Conservation (phyloP, 2,329 filamentous ascomycete species). For the Triangularia setosa region DNA sequence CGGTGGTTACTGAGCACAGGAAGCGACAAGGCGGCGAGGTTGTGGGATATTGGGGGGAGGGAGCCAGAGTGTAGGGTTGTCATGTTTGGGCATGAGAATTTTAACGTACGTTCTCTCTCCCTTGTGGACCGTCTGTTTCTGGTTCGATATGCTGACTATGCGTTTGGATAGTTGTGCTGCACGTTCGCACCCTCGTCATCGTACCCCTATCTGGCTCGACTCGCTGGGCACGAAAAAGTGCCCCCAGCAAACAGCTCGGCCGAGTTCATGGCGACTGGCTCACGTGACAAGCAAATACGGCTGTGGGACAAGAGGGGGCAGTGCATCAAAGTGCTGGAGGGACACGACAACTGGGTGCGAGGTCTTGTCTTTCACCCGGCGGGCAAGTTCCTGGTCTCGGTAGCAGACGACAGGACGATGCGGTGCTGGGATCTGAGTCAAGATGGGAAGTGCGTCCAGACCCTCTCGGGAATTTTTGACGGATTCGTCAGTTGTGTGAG, state of each 20-base stretch:
- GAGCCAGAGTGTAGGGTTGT: constrained; percentile 69
- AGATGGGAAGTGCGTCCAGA: constrained; percentile 84
- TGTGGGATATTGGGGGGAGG: constrained; percentile 68
- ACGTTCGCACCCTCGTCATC: constrained; percentile 75
- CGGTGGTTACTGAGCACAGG: constrained; percentile 78
- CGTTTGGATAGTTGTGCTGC: constrained; percentile 67
- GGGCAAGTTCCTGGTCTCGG: constrained; percentile 83
- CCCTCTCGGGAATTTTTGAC: constrained; percentile 68
- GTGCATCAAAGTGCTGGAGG: constrained; percentile 75
- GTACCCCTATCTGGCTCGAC: constrained; percentile 67
- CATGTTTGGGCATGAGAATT: constrained; percentile 79
- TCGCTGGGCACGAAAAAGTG: constrained; percentile 80
- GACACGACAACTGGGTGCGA: constrained; percentile 93
- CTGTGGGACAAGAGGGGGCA: constrained; percentile 84
- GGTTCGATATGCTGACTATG: not conserved
- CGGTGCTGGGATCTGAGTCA: constrained; percentile 91
- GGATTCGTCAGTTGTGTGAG: constrained; percentile 83
- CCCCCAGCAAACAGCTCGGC: constrained; percentile 65
- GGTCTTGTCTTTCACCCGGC: constrained; percentile 84
- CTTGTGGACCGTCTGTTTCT: not conserved
- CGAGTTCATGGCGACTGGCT: constrained; percentile 86
- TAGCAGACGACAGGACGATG: constrained; percentile 84
- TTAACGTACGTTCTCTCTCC: not conserved
- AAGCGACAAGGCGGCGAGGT: constrained; percentile 73
- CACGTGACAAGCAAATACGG: constrained; percentile 83